Evolutionary conservation across 768 basidiomycete species (phyloP).

Genomic region (Mycena filopes): DNA sequence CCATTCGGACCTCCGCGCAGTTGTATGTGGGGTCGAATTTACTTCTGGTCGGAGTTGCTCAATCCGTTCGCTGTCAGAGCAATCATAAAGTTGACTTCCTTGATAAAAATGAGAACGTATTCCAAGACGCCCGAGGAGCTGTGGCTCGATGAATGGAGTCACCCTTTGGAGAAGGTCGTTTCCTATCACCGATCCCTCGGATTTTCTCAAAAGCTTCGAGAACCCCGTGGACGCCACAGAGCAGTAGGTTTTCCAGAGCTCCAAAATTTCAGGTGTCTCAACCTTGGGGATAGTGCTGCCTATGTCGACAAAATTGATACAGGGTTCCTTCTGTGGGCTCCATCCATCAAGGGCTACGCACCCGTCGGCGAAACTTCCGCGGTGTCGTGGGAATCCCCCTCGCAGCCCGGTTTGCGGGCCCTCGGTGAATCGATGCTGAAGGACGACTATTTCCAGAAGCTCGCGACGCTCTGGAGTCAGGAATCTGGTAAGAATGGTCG

Average conservation of each 20-base stretch:
- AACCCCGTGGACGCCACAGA: constrained; percentile 46
- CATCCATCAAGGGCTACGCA: constrained; percentile 70
- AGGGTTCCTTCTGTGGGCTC: constrained; percentile 83
- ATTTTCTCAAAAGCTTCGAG: constrained; percentile 61
- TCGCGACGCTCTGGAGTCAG: constrained; percentile 80
- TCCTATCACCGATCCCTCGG: constrained; percentile 56
- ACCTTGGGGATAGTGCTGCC: constrained; percentile 44
- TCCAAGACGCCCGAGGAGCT: constrained; percentile 70
- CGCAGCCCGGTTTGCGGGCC: constrained; percentile 60
- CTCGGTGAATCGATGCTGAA: constrained; percentile 59
- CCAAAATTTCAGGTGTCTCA: constrained; percentile 20
- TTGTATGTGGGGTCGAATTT: constrained; percentile 52
- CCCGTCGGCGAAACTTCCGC: constrained; percentile 50
- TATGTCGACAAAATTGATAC: constrained; percentile 82
- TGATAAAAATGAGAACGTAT: constrained; percentile 82
- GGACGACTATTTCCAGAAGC: constrained; percentile 67
- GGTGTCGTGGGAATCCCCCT: constrained; percentile 65
- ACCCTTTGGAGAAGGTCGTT: constrained; percentile 64
- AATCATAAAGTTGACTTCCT: constrained; percentile 70
- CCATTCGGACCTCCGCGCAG: constrained; percentile 72
- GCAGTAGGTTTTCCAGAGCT: constrained; percentile 42
- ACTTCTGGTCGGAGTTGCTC: neutral
- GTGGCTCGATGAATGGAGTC: constrained; percentile 80
- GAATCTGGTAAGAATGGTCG: constrained; percentile 72
- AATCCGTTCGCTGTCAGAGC: constrained; percentile 54